These are phyloP conservation scores for Eucalyptus sp. DNA, from an alignment of 345 rosid genomes.

Conservation along the genomic window DNA sequence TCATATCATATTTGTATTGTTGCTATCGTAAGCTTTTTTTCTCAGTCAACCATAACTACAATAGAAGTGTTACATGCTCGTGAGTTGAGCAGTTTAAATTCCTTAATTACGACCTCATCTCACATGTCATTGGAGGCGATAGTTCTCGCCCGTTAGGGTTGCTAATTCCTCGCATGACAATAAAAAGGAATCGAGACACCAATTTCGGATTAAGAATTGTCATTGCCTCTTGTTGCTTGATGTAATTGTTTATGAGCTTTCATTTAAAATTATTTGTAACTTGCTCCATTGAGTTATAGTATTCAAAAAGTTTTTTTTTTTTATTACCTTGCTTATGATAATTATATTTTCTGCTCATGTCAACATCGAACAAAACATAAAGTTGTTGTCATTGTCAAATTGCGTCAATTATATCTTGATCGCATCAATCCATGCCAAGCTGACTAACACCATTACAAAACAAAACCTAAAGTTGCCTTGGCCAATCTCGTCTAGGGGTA, in stretches of 20 bases:
- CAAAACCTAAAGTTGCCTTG: background rate
- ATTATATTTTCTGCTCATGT: background rate
- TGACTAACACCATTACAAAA: background rate
- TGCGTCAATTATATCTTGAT: background rate
- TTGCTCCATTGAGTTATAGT: background rate
- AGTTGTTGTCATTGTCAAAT: background rate
- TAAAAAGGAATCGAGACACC: background rate
- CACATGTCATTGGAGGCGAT: background rate
- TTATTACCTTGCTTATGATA: background rate
- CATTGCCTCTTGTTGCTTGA: background rate
- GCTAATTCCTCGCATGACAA: background rate
- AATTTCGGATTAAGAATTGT: background rate
- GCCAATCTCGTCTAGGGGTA: background rate
- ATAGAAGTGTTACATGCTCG: no score
- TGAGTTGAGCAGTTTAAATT: no score
- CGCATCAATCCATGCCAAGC: background rate
- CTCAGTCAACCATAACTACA: fast-evolving
- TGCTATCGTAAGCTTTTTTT: background rate
- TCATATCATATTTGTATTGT: fast-evolving
- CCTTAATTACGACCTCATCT: background rate
- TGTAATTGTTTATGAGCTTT: no score
- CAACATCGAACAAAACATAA: background rate
- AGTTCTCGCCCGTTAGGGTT: background rate
- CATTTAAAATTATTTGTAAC: background rate
- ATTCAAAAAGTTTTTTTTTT: background rate